A percentile compares a stretch with the other conserved stretches of the same genome.
phyloP scores from a whole-genome alignment of 2,329 filamentous ascomycete genomes.

The Phoma sp. region DNA sequence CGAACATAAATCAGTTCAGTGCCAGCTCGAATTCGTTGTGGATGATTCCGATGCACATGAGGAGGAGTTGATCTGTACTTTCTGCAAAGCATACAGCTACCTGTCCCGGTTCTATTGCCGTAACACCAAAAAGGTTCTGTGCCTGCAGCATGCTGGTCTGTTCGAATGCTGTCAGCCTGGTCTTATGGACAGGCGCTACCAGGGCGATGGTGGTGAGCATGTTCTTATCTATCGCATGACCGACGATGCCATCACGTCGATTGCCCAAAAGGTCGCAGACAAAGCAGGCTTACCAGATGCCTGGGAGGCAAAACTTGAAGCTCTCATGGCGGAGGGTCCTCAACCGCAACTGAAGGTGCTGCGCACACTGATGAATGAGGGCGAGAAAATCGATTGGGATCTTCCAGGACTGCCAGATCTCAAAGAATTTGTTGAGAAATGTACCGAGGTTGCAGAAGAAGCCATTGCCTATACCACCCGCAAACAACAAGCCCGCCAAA shows the following conservation, averaged over 20 bases:
- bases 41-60: slow-evolving; percentile 78
- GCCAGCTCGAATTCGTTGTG: slow-evolving; percentile 41
- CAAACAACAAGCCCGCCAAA: slow-evolving; percentile 96
- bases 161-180: slow-evolving; percentile 78
- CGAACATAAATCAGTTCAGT: slow-evolving; percentile 18
- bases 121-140: slow-evolving; percentile 81
- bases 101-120: slow-evolving; percentile 88
- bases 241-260: slow-evolving; percentile 70
- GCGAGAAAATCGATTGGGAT: slow-evolving; percentile 93
- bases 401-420: slow-evolving; percentile 82
- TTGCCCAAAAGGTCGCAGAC: slow-evolving; percentile 80
- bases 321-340: slow-evolving; percentile 80
- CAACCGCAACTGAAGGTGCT: slow-evolving; percentile 86
- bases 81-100: slow-evolving; percentile 92
- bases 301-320: slow-evolving; percentile 91
- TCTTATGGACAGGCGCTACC: slow-evolving; percentile 72
- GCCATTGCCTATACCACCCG: slow-evolving; percentile 95
- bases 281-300: slow-evolving; percentile 84
- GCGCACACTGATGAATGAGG: slow-evolving; percentile 84
- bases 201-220: slow-evolving; percentile 64
- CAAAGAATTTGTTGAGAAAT: slow-evolving; percentile 89
- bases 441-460: slow-evolving; percentile 98
- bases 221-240: slow-evolving; percentile 79
- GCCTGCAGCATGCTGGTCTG: slow-evolving; percentile 79
- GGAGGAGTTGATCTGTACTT: slow-evolving; percentile 89